Evolutionary conservation across 441 rosid species (phyloP).

Genomic region (Adansonia madagascariensis): DNA sequence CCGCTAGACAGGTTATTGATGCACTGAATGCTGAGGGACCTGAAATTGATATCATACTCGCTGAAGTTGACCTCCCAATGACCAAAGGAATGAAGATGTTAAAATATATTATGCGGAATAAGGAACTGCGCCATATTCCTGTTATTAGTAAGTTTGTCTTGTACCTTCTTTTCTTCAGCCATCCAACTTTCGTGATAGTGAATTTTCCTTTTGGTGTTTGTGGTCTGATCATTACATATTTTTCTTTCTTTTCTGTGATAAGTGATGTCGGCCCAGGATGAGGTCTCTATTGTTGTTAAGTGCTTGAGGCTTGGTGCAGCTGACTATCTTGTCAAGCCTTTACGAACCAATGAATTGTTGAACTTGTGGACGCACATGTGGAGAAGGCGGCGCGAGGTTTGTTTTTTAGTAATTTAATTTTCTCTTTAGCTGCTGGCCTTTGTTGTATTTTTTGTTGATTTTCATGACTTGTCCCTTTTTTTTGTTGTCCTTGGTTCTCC

Average conservation of each 20-base stretch:
- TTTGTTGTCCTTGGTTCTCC: neutral
- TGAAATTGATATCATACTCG: slow-evolving; percentile 88
- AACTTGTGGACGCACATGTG: slow-evolving; percentile 99
- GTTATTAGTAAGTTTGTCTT: slow-evolving; percentile 80
- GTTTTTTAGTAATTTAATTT: slow-evolving; percentile 36
- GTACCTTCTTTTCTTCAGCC: slow-evolving; percentile 8
- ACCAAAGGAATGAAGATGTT: slow-evolving; percentile 93
- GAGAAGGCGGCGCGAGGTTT: slow-evolving; percentile 95
- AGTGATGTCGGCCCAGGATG: slow-evolving; percentile 99
- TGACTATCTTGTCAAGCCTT: slow-evolving; percentile 80
- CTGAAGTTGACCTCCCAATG: slow-evolving; percentile 97
- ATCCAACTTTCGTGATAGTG: slow-evolving; percentile 1
- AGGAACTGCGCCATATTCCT: slow-evolving; percentile 83
- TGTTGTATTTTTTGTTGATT: neutral
- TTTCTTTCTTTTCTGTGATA: slow-evolving; percentile 34
- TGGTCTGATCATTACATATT: slow-evolving; percentile 8
- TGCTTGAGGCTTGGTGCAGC: slow-evolving; percentile 91
- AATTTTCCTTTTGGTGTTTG: slow-evolving; percentile 12
- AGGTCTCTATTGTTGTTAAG: slow-evolving; percentile 89
- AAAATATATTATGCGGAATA: slow-evolving; percentile 83
- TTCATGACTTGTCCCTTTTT: neutral
- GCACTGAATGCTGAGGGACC: slow-evolving; percentile 95
- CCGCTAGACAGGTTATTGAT: slow-evolving; percentile 94
- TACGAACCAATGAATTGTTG: slow-evolving; percentile 86
- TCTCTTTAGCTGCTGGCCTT: neutral